phyloP scores from a whole-genome alignment of 208 protist genomes.

The Angomonas ambiguus region DNA sequence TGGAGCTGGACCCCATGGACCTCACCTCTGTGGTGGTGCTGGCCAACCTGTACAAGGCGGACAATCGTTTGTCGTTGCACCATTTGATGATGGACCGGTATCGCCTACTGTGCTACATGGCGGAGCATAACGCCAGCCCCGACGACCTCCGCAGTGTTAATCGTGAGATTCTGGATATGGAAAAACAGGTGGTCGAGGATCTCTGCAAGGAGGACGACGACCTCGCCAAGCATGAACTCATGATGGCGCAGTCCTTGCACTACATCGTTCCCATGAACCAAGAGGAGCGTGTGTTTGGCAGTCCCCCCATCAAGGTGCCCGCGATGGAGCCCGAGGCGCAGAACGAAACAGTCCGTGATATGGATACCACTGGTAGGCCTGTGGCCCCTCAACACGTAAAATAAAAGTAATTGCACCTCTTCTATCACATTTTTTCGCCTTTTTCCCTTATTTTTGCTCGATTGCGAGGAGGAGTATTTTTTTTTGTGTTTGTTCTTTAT shows the following conservation, averaged over 20 bases:
- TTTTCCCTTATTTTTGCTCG: too few relatives aligned
- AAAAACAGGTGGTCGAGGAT: conserved; percentile 16
- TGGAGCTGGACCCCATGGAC: conserved; percentile 59
- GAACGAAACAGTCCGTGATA: not conserved
- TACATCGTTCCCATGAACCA: not conserved
- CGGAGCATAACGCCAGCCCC: conserved; percentile 43
- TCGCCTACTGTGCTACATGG: conserved; percentile 51
- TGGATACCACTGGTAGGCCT: not conserved
- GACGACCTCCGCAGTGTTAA: conserved; percentile 49
- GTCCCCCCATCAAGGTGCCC: not conserved
- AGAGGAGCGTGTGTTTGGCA: not conserved
- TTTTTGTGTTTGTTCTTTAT: too few relatives aligned
- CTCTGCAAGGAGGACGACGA: conserved; percentile 20
- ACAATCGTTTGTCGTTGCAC: conserved; percentile 40
- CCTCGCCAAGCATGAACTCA: conserved; percentile 13
- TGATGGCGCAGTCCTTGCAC: conserved; percentile 11
- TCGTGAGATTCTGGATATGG: conserved; percentile 47
- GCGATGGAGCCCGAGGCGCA: too few relatives aligned
- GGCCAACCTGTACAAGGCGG: conserved; percentile 72
- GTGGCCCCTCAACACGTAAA: too few relatives aligned
- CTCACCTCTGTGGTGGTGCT: conserved; percentile 45
- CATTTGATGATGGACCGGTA: conserved; percentile 77
- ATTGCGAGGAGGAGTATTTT: too few relatives aligned
- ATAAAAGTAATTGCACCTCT: too few relatives aligned
- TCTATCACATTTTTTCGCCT: not conserved